Conservation (phyloP, 139 green algal genomes). For the Monoraphidium neglectum region DNA sequence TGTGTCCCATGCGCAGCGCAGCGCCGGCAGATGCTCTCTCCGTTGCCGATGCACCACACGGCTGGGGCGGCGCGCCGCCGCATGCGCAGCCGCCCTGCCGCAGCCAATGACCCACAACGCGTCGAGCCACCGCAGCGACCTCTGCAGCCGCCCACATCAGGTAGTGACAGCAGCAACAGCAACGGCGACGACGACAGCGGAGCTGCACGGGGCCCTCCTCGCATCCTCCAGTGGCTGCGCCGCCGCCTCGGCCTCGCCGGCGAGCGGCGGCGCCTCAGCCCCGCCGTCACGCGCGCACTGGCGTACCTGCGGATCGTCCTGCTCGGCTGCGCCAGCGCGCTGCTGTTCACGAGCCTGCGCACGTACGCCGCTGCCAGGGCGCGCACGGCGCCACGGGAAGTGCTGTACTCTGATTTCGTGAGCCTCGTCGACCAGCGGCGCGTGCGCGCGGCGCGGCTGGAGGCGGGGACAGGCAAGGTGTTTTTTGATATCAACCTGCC, state of each 20-base stretch:
- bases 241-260: not conserved
- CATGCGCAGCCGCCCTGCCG: too few relatives aligned
- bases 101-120: not conserved
- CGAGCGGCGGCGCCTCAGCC: not conserved
- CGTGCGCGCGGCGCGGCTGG: slow-evolving; percentile 65
- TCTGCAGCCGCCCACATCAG: not conserved
- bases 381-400: slow-evolving; percentile 23
- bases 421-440: slow-evolving; percentile 55
- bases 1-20: too few relatives aligned
- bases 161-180: slow-evolving; percentile 3
- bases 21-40: too few relatives aligned
- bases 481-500: slow-evolving; percentile 65
- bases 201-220: not conserved
- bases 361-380: not conserved
- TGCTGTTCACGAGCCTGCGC: slow-evolving; percentile 11
- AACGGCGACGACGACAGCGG: slow-evolving; percentile 1
- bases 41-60: too few relatives aligned
- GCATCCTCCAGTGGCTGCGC: not conserved
- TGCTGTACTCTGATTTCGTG: slow-evolving; percentile 82
- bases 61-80: too few relatives aligned
- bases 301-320: slow-evolving; percentile 9
- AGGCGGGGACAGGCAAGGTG: slow-evolving; percentile 60
- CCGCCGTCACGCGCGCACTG: not conserved
- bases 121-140: not conserved
- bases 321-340: not conserved